Percentiles rank a stretch among this genome's conserved stretches.
Conservation (phyloP, 179 eudicot species). For the Silene vulgaris region DNA sequence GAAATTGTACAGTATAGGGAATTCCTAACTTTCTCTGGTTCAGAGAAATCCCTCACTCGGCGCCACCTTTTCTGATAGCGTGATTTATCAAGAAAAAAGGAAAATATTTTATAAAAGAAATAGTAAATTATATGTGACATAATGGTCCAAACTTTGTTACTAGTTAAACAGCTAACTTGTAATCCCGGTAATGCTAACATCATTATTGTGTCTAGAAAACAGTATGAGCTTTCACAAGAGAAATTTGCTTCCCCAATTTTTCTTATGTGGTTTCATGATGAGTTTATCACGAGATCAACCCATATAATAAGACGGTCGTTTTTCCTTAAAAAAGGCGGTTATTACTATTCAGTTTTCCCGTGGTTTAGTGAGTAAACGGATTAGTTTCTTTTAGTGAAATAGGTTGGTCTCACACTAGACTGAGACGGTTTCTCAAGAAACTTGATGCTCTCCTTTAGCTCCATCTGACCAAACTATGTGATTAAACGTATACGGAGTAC, state of each 20-base stretch:
- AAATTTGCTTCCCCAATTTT: not conserved
- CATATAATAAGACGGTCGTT: too few species aligned
- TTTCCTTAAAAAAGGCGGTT: too few species aligned
- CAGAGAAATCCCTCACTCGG: constrained; percentile 25
- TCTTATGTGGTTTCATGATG: not conserved
- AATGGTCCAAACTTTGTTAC: constrained; percentile 34
- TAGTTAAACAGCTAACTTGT: constrained; percentile 23
- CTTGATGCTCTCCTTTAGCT: too few species aligned
- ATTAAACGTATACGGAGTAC: too few species aligned
- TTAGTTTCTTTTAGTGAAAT: too few species aligned
- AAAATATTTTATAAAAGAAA: constrained; percentile 5
- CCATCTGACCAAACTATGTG: too few species aligned
- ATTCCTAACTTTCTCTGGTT: constrained; percentile 26
- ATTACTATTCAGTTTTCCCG: too few species aligned
- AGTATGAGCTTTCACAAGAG: not conserved
- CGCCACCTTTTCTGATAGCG: constrained; percentile 27
- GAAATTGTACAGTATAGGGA: constrained; percentile 32
- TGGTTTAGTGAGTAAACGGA: too few species aligned
- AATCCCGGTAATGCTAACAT: constrained; percentile 20
- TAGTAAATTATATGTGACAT: constrained; percentile 23
- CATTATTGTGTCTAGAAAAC: constrained; percentile 11
- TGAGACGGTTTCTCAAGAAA: too few species aligned
- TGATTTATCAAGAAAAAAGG: not conserved
- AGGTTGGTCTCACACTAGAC: too few species aligned
- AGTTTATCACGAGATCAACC: too few species aligned